These are phyloP conservation scores for Pythium biforme DNA, from an alignment of 352 stramenopile species.

Conservation along the genomic window DNA sequence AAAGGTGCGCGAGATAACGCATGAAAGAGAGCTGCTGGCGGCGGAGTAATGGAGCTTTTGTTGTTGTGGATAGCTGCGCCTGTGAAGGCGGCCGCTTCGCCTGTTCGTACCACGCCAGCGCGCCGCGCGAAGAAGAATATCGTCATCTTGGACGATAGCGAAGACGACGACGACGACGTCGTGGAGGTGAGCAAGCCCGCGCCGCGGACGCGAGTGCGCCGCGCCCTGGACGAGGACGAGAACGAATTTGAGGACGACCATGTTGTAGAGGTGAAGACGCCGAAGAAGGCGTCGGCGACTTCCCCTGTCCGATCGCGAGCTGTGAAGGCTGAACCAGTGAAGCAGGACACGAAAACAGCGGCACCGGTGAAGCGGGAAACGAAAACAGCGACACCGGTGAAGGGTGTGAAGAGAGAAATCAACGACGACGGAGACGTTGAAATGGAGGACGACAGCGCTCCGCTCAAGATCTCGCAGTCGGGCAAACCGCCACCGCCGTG, in stretches of 20 bases:
- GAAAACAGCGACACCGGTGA: background rate
- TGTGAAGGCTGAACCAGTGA: constrained; percentile 1
- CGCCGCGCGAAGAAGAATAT: constrained; percentile 43
- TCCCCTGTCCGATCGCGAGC: background rate
- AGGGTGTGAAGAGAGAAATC: constrained; percentile 8
- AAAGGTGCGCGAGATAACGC: constrained; percentile 15
- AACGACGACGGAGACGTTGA: constrained; percentile 9
- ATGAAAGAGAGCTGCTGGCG: background rate
- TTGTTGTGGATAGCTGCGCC: background rate
- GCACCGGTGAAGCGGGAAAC: background rate
- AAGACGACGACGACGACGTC: constrained; percentile 38
- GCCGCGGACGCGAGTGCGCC: constrained; percentile 37
- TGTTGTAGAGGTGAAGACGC: constrained; percentile 14
- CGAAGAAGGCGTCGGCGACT: background rate
- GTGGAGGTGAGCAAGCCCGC: constrained; percentile 24
- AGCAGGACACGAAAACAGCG: background rate
- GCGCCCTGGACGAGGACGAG: constrained; percentile 31
- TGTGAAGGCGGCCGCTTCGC: constrained; percentile 15
- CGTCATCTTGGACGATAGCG: constrained; percentile 57
- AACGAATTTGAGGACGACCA: constrained; percentile 30
- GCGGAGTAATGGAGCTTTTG: background rate
- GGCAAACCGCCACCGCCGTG: constrained; percentile 56
- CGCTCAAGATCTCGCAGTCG: constrained; percentile 27
- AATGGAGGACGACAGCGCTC: constrained; percentile 15
- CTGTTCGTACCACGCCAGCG: constrained; percentile 27